A percentile compares a stretch with the other conserved stretches of the same genome.
Conservation (phyloP, 305 asterid species). For the Fraxinus sp. region DNA sequence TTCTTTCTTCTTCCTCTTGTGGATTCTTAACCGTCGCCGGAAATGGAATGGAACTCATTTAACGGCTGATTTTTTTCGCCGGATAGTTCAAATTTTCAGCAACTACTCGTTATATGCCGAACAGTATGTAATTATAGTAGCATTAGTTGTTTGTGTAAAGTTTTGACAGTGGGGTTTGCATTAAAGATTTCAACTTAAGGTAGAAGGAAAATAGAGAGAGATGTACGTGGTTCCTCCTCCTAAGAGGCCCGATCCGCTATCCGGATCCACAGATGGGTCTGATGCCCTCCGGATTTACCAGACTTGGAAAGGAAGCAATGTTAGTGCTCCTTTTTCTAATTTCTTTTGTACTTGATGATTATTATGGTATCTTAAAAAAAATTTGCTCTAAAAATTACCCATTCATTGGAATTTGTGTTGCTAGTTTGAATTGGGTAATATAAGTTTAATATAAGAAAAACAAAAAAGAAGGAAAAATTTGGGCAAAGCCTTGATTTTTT, state of each 20-base stretch:
- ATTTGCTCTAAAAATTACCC: background rate
- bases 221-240: too few relatives aligned
- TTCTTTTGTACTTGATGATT: too few relatives aligned
- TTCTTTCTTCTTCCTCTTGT: conserved; percentile 28
- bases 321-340: conserved; percentile 24
- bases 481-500: background rate
- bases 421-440: background rate
- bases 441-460: too few relatives aligned
- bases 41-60: conserved; percentile 13
- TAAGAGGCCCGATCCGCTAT: too few relatives aligned
- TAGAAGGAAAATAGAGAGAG: too few relatives aligned
- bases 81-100: conserved; percentile 9
- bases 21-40: conserved; percentile 40
- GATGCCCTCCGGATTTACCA: too few relatives aligned
- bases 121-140: too few relatives aligned
- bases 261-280: too few relatives aligned
- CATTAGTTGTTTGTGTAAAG: too few relatives aligned
- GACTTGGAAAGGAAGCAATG: conserved; percentile 46
- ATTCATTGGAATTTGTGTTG: conserved; percentile 13
- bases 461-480: background rate
- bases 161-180: too few relatives aligned
- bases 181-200: too few relatives aligned
- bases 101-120: background rate
- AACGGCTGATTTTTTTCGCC: conserved; percentile 8
- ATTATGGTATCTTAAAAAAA: too few relatives aligned